A percentile compares a stretch with the other conserved stretches of the same genome.
Conservation (phyloP, 2,329 filamentous ascomycete species). For the Myriosclerotinia duriaeana region DNA sequence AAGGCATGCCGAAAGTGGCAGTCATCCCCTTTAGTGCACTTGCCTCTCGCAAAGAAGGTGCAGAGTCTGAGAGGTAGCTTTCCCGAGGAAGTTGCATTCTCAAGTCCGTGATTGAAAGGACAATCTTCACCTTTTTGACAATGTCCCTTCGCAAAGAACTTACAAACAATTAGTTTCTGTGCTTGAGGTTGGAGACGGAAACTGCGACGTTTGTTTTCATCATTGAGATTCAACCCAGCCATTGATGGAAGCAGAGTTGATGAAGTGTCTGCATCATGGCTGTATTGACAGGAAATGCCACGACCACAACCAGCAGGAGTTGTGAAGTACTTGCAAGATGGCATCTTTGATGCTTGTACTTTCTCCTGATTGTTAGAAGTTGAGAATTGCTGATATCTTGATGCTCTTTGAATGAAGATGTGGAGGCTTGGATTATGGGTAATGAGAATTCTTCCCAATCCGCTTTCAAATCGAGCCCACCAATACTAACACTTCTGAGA, state of each 20-base stretch:
- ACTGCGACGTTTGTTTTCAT: background rate
- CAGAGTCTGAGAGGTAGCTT: background rate
- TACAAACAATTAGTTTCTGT: background rate
- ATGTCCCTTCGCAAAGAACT: background rate
- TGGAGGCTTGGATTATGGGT: background rate
- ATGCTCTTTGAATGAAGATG: background rate
- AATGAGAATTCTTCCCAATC: background rate
- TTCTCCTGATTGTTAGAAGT: background rate
- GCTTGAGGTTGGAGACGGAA: background rate
- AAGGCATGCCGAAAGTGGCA: background rate
- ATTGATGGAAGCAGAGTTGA: background rate
- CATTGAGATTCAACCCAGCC: background rate
- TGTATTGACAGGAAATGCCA: background rate
- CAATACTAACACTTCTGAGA: background rate
- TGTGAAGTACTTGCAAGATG: conserved; percentile 1
- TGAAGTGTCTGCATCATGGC: background rate
- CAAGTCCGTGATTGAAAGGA: background rate
- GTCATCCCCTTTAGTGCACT: background rate
- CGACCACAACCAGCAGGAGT: background rate
- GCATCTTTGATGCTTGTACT: background rate
- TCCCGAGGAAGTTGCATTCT: background rate
- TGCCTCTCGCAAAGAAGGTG: background rate
- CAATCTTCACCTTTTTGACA: background rate
- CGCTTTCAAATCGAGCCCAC: too few species aligned
- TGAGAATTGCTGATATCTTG: background rate